Percentiles rank a stretch among this genome's conserved stretches.
Conservation (phyloP, 2,329 filamentous ascomycete species). For the Incumbomyces lentus region DNA sequence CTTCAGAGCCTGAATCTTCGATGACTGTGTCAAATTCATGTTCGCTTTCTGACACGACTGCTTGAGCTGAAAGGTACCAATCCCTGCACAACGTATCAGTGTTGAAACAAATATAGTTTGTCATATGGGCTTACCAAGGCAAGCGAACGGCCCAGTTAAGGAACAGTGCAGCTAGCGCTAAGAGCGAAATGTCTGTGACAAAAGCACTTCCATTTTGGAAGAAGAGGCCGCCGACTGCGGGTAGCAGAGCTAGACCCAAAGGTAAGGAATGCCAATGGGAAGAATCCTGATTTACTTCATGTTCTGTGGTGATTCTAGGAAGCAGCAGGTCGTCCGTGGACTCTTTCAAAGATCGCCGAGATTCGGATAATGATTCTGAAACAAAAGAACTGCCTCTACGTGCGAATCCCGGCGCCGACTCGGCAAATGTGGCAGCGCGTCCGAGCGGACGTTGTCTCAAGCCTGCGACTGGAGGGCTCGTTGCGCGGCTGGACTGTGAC, state of each 20-base stretch:
- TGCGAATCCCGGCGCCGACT: slow-evolving; percentile 24
- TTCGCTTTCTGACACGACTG: slow-evolving; percentile 44
- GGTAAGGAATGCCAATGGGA: slow-evolving; percentile 72
- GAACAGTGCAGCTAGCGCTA: slow-evolving; percentile 72
- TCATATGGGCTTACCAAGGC: slow-evolving; percentile 57
- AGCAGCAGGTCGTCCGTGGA: slow-evolving; percentile 62
- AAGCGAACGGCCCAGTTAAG: slow-evolving; percentile 85
- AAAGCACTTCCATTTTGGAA: slow-evolving; percentile 76
- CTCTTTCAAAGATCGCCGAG: slow-evolving; percentile 50
- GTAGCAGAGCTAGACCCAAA: slow-evolving; percentile 70
- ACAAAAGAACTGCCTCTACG: slow-evolving; percentile 66
- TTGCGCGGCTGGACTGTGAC: slow-evolving; percentile 9
- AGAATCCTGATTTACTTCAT: slow-evolving; percentile 39
- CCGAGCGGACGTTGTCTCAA: slow-evolving; percentile 29
- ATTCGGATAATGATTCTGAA: slow-evolving; percentile 64
- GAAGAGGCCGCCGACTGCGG: slow-evolving; percentile 72
- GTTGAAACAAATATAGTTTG: too few relatives aligned
- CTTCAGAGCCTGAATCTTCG: slow-evolving; percentile 11
- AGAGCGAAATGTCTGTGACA: slow-evolving; percentile 72
- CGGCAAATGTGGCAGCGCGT: slow-evolving; percentile 29
- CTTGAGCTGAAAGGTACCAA: slow-evolving; percentile 65
- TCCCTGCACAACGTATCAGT: slow-evolving; percentile 38
- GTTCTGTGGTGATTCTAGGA: slow-evolving; percentile 34
- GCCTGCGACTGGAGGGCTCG: slow-evolving; percentile 19
- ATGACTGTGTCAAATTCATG: slow-evolving; percentile 15